Conservation (phyloP, 345 rosid genomes). For the Rhodamnia rubescens region DNA sequence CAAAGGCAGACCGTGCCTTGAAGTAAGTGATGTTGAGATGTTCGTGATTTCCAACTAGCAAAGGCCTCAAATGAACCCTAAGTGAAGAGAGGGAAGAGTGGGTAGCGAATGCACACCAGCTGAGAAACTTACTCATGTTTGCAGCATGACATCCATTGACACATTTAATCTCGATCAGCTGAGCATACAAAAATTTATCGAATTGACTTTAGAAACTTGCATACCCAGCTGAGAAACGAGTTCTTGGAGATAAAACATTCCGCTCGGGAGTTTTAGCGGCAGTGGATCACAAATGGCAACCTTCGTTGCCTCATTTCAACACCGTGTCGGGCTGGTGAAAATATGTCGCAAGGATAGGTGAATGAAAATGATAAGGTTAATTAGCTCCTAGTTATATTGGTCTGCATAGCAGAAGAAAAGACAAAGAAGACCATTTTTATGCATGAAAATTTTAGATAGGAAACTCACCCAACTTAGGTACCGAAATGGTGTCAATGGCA, state of each 20-base stretch:
- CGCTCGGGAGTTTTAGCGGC: slow-evolving; percentile 60
- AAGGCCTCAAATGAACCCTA: slow-evolving; percentile 54
- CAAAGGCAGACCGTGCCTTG: slow-evolving; percentile 52
- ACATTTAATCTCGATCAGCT: slow-evolving; percentile 66
- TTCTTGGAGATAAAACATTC: slow-evolving; percentile 45
- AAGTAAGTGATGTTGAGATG: slow-evolving; percentile 77
- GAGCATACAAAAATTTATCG: slow-evolving; percentile 63
- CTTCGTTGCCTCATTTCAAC: slow-evolving; percentile 57
- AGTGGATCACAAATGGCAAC: slow-evolving; percentile 79
- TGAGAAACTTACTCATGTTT: slow-evolving; percentile 66
- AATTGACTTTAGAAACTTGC: slow-evolving; percentile 59
- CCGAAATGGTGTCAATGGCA: too few relatives aligned
- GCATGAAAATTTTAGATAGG: too few relatives aligned
- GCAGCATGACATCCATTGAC: slow-evolving; percentile 81
- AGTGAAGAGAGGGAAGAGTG: slow-evolving; percentile 57
- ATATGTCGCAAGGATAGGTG: slow-evolving; percentile 16
- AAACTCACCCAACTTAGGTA: too few relatives aligned
- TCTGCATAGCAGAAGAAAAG: too few relatives aligned
- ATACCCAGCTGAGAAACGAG: slow-evolving; percentile 67
- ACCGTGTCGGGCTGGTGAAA: slow-evolving; percentile 70
- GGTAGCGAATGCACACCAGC: slow-evolving; percentile 56
- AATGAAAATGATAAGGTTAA: not conserved
- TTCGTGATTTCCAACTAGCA: slow-evolving; percentile 61
- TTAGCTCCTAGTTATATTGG: too few relatives aligned
- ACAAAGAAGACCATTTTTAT: too few relatives aligned